Conservation (phyloP, 176 grass and related monocot genomes). For the Triticum urartu region DNA sequence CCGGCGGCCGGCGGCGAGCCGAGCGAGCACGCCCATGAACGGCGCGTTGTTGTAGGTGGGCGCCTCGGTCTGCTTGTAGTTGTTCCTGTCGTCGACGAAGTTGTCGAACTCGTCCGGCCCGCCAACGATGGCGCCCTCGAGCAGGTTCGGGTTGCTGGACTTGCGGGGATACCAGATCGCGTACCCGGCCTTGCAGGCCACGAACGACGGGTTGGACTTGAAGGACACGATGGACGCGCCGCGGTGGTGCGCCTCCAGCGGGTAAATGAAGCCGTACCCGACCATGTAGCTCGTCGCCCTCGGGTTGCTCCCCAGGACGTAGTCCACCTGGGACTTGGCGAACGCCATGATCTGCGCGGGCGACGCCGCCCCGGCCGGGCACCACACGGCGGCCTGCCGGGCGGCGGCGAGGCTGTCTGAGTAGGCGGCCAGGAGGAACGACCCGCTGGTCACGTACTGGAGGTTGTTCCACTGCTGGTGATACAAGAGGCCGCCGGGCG, state of each 20-base stretch:
- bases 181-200: slow-evolving; percentile 69
- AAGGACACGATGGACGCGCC: slow-evolving; percentile 76
- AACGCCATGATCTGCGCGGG: slow-evolving; percentile 54
- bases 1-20: slow-evolving; percentile 45
- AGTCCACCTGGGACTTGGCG: slow-evolving; percentile 85
- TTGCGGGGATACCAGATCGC: slow-evolving; percentile 51
- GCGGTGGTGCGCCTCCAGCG: slow-evolving; percentile 74
- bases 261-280: slow-evolving; percentile 64
- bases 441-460: slow-evolving; percentile 77
- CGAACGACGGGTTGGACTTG: slow-evolving; percentile 44
- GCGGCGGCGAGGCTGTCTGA: slow-evolving; percentile 60
- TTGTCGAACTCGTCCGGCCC: slow-evolving; percentile 65
- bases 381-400: not conserved
- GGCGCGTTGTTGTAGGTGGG: slow-evolving; percentile 94
- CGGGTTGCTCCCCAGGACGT: slow-evolving; percentile 77
- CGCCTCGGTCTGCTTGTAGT: slow-evolving; percentile 89
- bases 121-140: slow-evolving; percentile 77
- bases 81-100: slow-evolving; percentile 77
- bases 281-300: slow-evolving; percentile 92
- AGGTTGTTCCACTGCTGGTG: slow-evolving; percentile 83
- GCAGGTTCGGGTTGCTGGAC: slow-evolving; percentile 68
- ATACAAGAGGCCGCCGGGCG: slow-evolving; percentile 72
- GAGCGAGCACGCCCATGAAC: slow-evolving; percentile 68
- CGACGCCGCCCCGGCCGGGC: slow-evolving; percentile 21
- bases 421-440: slow-evolving; percentile 76